Evolutionary conservation across 2,329 filamentous ascomycete species (phyloP), one percentile per base, ranked within the genome.

Genomic region (Microdochium trichocladiopsis): DNA sequence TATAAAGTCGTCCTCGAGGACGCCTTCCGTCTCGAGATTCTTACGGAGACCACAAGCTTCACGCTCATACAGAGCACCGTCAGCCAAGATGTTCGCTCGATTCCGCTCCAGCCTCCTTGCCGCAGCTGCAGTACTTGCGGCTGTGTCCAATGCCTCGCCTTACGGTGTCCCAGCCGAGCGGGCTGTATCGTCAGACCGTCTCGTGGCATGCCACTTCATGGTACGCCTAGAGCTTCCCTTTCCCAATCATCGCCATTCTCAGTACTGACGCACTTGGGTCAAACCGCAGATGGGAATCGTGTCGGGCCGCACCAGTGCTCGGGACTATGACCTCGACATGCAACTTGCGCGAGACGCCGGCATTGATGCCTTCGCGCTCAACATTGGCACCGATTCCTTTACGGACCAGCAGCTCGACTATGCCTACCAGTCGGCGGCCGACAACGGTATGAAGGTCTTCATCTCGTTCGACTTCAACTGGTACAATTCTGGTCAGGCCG

Each of bases 391-490:
- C 6, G 75, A 79, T 51, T 52, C 55, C 6, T 72, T 68, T 51
- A 73, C 68, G 1, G 72, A 76, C 50, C 57, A 67, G n/a, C 75
- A 79, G 59, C 70, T 80, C 3, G 63, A 58, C 1, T 71, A 67
- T 28, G 77, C 77, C 1, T 80, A 78, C 54, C 63, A 72, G n/a
- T 76, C 75, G 1, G 75, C 77, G 2, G 68, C 70, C 10, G 66
- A 65, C 8, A 70, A 71, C 25, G 68, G 65, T 48, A 77, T 81
- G 69, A 77, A 78, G 51, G 74, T 79, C 14, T 79, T 81, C 51
- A 72, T 82, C 55, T 80, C 77, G 1, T 82, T 81, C 55, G 78
- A 81, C 64, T 80, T 78, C 61, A 77, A 78, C 65, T 73, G 73
- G 71, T 76, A 69, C 63, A 53, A 60, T 25, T 58, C 60, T 10